These are phyloP conservation scores for Vicia villosa DNA, from an alignment of 306 rosid species.

Conservation along the genomic window DNA sequence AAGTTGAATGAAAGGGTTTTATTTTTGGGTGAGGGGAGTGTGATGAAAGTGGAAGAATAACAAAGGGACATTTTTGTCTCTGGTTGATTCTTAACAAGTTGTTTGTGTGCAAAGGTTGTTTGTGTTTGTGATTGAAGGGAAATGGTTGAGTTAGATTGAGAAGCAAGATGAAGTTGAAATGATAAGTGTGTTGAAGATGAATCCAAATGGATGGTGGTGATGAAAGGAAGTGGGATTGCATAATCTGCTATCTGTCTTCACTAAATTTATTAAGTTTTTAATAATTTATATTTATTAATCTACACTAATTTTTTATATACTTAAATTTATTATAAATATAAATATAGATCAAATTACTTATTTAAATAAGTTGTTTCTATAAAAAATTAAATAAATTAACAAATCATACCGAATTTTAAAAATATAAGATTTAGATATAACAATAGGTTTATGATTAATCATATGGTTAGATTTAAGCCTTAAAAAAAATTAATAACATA, in stretches of 20 bases:
- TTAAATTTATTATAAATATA: no score
- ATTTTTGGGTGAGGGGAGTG: conserved; percentile 54
- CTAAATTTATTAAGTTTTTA: neutral
- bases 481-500: no score
- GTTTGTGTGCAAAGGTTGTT: neutral
- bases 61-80: conserved; percentile 57
- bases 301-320: no score
- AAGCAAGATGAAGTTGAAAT: conserved; percentile 26
- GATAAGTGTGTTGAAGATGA: conserved; percentile 11
- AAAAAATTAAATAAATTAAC: no score
- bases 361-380: no score
- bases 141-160: no score
- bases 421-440: no score
- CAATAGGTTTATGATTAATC: no score
- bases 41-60: conserved; percentile 56
- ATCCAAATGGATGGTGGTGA: conserved; percentile 46
- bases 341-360: no score
- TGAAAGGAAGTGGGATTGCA: conserved; percentile 43
- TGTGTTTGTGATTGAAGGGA: conserved; percentile 17
- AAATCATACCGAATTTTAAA: no score
- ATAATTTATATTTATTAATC: no score
- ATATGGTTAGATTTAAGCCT: no score
- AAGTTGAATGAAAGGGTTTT: conserved; percentile 43
- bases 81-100: neutral
- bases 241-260: neutral